Percentiles rank a stretch among this genome's conserved stretches.
phyloP scores from a whole-genome alignment of 2,329 filamentous ascomycete species.

The Pseudodiploospora longispora region DNA sequence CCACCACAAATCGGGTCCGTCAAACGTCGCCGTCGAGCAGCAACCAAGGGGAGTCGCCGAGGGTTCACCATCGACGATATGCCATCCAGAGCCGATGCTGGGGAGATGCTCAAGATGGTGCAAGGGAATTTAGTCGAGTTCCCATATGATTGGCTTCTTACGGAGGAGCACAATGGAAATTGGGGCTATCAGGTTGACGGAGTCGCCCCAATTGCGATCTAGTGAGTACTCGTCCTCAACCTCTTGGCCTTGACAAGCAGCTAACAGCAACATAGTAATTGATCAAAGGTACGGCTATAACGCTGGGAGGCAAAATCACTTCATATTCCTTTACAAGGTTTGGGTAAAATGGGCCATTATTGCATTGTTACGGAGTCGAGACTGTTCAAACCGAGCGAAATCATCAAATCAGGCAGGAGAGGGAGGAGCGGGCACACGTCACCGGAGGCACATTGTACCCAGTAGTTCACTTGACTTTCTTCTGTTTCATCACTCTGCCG shows the following conservation, averaged over 20 bases:
- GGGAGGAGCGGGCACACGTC: too few relatives aligned
- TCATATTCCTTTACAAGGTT: too few relatives aligned
- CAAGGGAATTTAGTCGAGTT: conserved; percentile 88
- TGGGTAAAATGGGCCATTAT: too few relatives aligned
- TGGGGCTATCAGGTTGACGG: conserved; percentile 97
- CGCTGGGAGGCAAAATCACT: too few relatives aligned
- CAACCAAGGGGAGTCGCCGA: conserved; percentile 60
- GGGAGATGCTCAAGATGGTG: conserved; percentile 70
- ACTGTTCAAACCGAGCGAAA: too few relatives aligned
- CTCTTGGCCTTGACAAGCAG: background rate
- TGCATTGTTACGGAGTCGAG: too few relatives aligned
- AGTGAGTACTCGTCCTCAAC: conserved; percentile 48
- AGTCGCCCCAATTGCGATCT: conserved; percentile 93
- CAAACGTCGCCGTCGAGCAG: conserved; percentile 57
- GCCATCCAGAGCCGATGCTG: conserved; percentile 65
- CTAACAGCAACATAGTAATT: conserved; percentile 27
- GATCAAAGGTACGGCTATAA: conserved; percentile 8
- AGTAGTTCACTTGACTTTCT: too few relatives aligned
- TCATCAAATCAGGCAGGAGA: too few relatives aligned
- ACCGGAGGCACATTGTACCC: too few relatives aligned
- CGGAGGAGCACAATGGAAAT: conserved; percentile 86
- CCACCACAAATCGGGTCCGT: conserved; percentile 37
- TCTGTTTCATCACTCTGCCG: too few relatives aligned
- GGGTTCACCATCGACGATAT: conserved; percentile 67
- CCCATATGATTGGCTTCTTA: conserved; percentile 91